Evolutionary conservation across 345 rosid genomes (phyloP), one percentile per base, ranked within the genome.

Genomic region (Citrus medica): DNA sequence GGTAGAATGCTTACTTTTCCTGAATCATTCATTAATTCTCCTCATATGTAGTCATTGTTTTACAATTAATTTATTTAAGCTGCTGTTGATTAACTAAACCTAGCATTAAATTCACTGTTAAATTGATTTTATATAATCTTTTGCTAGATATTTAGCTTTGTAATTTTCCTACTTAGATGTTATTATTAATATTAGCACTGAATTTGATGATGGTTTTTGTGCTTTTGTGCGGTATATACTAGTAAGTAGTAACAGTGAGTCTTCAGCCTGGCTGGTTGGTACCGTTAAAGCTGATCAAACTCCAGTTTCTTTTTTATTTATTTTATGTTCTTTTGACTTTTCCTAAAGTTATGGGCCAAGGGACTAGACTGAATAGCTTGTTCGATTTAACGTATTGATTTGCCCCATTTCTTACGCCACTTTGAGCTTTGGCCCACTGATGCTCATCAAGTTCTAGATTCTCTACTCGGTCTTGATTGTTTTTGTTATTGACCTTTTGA

Each of bases 1-100:
- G 95, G 98, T 92, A 83, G 30, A 61, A 14, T 51, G 51, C 51
- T 46, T 13, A 46, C 51, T 46, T 46, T 46, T 46, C 14, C 51
- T 46, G 3, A 46, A 46, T 46, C 51, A 46, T 46, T 46, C 14
- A 46, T 46, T 40, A 40, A 2, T 40, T 46, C 51, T 13, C 51
- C 51, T 46, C 17, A 13, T 46, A 10, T 0, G 3, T 3, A 46
- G 51, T 46, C 51, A 3, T 3, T 46, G 51, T 46, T 13, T 13
- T 46, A 46, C 14, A 12, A 13, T 46, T 46, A 12, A 46, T 46
- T 46, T 12, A 46, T 13, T 46, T 3, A 46, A 46, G 51, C 51
- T 46, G 51, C 51, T 46, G 51, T 46, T 46, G 10, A 46, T 46
- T 46, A 13, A 46, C 17, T 46, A 46, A 46, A 13, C 51, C 51